Evolutionary conservation across 176 grass and related monocot species (phyloP).

Genomic region (Cymbopogon citratus): DNA sequence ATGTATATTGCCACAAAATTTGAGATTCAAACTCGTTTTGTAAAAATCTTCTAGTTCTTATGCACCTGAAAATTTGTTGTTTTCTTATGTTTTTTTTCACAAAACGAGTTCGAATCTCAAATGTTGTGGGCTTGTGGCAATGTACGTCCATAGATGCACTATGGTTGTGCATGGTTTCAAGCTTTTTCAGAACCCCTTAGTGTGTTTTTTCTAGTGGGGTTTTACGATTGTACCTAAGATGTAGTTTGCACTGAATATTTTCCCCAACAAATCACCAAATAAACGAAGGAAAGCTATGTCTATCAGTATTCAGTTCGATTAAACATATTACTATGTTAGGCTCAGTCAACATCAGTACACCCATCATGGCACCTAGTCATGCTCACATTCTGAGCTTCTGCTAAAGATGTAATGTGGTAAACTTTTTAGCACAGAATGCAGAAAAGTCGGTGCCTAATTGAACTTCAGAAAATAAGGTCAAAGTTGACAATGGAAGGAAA

Average conservation of each 20-base stretch:
- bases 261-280: neutral
- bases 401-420: neutral
- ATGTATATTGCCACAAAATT: too few relatives aligned
- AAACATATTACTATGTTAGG: neutral
- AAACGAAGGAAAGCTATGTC: neutral
- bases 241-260: too few relatives aligned
- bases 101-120: neutral
- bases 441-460: neutral
- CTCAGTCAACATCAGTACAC: conserved; percentile 3
- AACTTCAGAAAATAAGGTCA: neutral
- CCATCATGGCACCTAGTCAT: neutral
- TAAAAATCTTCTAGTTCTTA: neutral
- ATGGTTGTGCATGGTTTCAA: neutral
- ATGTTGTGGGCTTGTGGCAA: neutral
- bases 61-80: neutral
- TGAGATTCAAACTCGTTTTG: too few relatives aligned
- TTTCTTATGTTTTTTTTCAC: neutral
- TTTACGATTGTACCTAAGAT: neutral
- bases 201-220: neutral
- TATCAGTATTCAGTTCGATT: neutral
- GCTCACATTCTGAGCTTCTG: conserved; percentile 7
- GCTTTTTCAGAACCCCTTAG: neutral
- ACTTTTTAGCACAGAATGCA: neutral
- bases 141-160: neutral
- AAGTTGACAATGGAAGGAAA: neutral